phyloP scores from a whole-genome alignment of 2,329 filamentous ascomycete species.

The Apiospora koreana region DNA sequence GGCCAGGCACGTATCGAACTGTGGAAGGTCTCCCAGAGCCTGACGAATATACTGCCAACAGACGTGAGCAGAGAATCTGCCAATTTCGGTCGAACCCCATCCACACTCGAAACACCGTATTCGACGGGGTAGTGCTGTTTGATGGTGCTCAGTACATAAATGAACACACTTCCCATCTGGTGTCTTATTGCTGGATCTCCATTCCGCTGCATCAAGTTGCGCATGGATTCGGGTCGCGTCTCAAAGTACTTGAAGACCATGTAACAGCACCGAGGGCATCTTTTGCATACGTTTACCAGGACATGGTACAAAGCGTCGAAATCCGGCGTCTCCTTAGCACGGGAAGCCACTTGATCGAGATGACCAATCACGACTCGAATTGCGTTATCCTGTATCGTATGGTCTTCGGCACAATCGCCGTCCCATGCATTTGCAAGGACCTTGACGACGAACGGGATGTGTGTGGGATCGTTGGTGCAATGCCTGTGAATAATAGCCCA shows the following conservation, averaged over 20 bases:
- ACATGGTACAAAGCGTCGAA: constrained; percentile 57
- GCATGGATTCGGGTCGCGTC: constrained; percentile 56
- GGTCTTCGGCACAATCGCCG: constrained; percentile 51
- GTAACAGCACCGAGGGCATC: constrained; percentile 56
- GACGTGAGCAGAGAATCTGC: constrained; percentile 29
- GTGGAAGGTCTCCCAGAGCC: constrained; percentile 66
- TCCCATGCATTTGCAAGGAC: constrained; percentile 60
- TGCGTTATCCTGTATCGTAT: constrained; percentile 48
- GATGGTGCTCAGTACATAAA: constrained; percentile 54
- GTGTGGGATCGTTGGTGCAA: constrained; percentile 74
- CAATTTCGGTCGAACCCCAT: constrained; percentile 24
- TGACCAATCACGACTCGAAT: constrained; percentile 63
- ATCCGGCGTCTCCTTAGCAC: constrained; percentile 68
- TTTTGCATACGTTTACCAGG: constrained; percentile 47
- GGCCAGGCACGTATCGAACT: constrained; percentile 67
- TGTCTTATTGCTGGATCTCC: constrained; percentile 57
- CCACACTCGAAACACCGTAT: constrained; percentile 42
- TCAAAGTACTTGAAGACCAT: constrained; percentile 64
- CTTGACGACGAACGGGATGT: constrained; percentile 66
- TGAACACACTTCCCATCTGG: constrained; percentile 51
- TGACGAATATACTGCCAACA: constrained; percentile 50
- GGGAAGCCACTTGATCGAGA: constrained; percentile 73
- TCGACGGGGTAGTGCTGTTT: constrained; percentile 46
- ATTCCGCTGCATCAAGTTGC: constrained; percentile 65
- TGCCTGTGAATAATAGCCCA: constrained; percentile 73